A percentile compares a stretch with the other conserved stretches of the same genome.
Evolutionary conservation across 108 stramenopile species (phyloP).

Genomic region (Ochromonas danica): DNA sequence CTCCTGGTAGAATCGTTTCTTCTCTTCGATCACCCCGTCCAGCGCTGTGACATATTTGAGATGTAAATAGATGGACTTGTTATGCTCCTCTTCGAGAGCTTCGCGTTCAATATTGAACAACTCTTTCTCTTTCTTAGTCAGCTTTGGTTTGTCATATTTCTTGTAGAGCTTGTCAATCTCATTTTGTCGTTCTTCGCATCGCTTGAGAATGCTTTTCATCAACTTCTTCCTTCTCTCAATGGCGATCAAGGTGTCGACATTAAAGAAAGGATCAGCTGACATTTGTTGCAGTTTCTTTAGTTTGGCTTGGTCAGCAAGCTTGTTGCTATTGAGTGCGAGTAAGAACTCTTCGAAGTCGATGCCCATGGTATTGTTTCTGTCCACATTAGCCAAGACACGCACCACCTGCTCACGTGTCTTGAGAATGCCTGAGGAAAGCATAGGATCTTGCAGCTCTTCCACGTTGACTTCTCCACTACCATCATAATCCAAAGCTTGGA

Average conservation of each 20-base stretch:
- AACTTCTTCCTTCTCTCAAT: not conserved
- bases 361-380: slow-evolving; percentile 8
- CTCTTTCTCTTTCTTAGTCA: not conserved
- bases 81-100: slow-evolving; percentile 8
- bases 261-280: not conserved
- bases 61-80: not conserved
- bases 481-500: not conserved
- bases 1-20: no score
- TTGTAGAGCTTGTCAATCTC: not conserved
- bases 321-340: not conserved
- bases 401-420: slow-evolving; percentile 20
- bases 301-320: not conserved
- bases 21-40: not conserved
- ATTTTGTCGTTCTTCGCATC: slow-evolving; percentile 1
- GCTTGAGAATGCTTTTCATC: not conserved
- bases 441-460: not conserved
- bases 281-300: not conserved
- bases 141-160: slow-evolving; percentile 8
- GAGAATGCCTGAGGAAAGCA: slow-evolving; percentile 11
- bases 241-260: not conserved
- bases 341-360: slow-evolving; percentile 23
- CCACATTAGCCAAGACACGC: slow-evolving; percentile 25
- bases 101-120: not conserved
- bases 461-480: slow-evolving; percentile 19
- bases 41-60: not conserved